These are phyloP conservation scores for Neofusicoccum sp. DNA, from an alignment of 2,329 filamentous ascomycete species.

Conservation along the genomic window DNA sequence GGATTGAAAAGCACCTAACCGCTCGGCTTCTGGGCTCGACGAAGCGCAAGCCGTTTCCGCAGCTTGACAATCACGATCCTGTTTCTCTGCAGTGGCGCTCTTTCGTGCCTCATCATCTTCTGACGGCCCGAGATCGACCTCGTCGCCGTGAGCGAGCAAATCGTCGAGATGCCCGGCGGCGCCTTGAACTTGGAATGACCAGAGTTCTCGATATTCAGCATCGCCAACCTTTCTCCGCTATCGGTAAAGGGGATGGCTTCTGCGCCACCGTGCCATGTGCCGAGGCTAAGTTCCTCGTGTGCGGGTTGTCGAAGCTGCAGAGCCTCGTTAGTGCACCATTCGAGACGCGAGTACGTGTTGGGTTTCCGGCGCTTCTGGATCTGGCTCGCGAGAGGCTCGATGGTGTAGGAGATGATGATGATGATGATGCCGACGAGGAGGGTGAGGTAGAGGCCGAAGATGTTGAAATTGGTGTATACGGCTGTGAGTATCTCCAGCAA, in stretches of 20 bases:
- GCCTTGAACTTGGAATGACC: background rate
- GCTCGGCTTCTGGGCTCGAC: no score
- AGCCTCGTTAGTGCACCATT: background rate
- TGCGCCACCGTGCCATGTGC: background rate
- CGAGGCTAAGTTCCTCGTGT: background rate
- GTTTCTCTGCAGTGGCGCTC: no score
- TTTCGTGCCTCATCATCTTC: no score
- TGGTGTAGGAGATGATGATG: background rate
- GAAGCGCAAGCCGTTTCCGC: no score
- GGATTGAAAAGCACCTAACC: no score
- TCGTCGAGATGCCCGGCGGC: no score
- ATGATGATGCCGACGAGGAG: background rate
- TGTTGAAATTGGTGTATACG: slow-evolving; percentile 13
- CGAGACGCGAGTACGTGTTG: background rate
- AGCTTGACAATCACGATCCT: no score
- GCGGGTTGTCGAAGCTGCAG: slow-evolving; percentile 1
- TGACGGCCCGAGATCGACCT: no score
- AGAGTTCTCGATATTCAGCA: background rate
- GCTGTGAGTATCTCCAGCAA: no score
- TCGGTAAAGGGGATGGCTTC: background rate
- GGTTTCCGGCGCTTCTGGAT: background rate
- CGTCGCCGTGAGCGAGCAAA: no score
- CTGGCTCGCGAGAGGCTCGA: background rate
- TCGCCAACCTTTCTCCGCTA: background rate
- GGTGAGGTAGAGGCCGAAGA: background rate